Evolutionary conservation across 1,284 basidiomycete species (phyloP), one percentile per base, ranked within the genome.

Genomic region (Spongispora temasekensis): DNA sequence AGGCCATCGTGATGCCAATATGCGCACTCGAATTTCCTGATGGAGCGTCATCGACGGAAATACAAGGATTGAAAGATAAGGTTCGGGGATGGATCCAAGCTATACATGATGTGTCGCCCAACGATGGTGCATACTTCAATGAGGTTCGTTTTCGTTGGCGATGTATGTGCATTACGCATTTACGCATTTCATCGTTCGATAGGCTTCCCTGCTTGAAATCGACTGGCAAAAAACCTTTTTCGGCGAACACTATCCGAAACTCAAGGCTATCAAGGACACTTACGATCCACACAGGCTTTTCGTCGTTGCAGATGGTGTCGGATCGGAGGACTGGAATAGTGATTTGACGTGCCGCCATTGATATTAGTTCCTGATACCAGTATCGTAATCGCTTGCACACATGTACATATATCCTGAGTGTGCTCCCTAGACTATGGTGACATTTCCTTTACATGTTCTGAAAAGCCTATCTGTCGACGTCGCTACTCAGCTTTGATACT

Each of bases 241-340:
- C 59, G 80, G 81, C 2, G 65, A 73, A 5, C 78, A 83, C 62
- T 80, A 80, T 56, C 34, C 62, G 2, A 65, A 61, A 25, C 66
- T 82, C 15, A 76, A 74, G 56, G 61, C 54, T 1, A 79, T 83
- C 68, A 83, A 83, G 66, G 59, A 67, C n/a, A 75, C 61, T 52
- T 80, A 80, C 62, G 82, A 84, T 62, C 76, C 78, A 1, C 50
- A 71, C 15, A 74, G 71, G 51, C 64, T 83, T 9, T 83, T 83
- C 64, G 66, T 81, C n/a, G 79, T 83, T 19, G 67, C 71, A 1
- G 68, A 72, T 37, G 82, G 82, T 4, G 79, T 83, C 21, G 79
- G 79, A 3, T 79, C 79, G 3, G 78, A 83, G 19, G 67, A 73
- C 2, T 75, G 71, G 72, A 73, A 73, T 54, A 55, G 59, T 5